Evolutionary conservation across 805 yeast genomes (phyloP), one percentile per base, ranked within the genome.

Genomic region (Hanseniaspora guilliermondii): DNA sequence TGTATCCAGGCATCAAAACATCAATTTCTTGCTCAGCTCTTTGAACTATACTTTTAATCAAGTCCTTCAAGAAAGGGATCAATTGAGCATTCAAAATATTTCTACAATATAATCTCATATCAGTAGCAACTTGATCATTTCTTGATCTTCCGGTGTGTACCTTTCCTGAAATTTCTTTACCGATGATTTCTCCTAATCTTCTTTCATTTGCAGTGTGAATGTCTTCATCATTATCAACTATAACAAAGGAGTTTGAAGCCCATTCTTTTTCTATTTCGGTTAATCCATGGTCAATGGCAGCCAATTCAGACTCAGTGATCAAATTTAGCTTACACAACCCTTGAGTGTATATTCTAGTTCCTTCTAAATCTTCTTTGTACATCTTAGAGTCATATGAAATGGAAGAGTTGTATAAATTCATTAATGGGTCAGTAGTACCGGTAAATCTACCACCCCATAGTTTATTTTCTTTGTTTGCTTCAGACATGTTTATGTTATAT

Each of bases 141-240:
- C 99, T 82, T 47, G 96, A 86, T 67, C 99, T 81, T 58, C 99
- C 99, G n/a, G 99, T 93, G 69, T 93, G 99, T 32, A 93, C 97
- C 64, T 93, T 93, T 40, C 99, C 99, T 16, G 97, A 86, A 66
- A 93, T 91, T 54, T 80, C 81, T 63, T 81, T 82, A 55, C 98
- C 99, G 63, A 93, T 93, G 53, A 93, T 73, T 71, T 93, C 99
- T 49, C 99, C 98, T 59, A 93, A 74, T 65, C 98, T 78, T 73
- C 99, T 85, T 73, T 93, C 99, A 66, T 93, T 93, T 44, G 98
- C 98, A 42, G 99, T 93, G 68, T 93, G 99, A 59, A 93, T 93
- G 65, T 93, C 99, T 70, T 93, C 99, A 69, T 93, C 99, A 52
- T 62, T 64, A 48, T 65, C 67, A 59, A 66, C 63, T 16, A 54